Percentiles rank a stretch among this genome's conserved stretches.
These are phyloP conservation scores for Sequoia sempervirens DNA, from an alignment of 75 land plant species.

Conservation along the genomic window DNA sequence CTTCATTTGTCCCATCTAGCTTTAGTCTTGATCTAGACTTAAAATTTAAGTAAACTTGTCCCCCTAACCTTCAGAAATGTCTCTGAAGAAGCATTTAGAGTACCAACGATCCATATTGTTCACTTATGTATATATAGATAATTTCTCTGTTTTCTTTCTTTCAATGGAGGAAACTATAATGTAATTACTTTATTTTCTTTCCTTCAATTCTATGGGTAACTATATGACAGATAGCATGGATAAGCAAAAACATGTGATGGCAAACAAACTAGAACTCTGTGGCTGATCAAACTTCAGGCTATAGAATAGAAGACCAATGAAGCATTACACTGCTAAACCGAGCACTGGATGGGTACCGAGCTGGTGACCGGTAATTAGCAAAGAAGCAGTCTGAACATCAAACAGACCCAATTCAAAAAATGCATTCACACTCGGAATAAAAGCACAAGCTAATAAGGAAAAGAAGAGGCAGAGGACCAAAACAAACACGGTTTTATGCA, in stretches of 20 bases:
- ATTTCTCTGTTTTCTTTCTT: too few species aligned
- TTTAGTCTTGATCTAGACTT: background rate
- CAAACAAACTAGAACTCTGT: background rate
- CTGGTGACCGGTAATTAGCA: background rate
- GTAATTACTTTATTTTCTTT: background rate
- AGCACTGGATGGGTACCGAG: background rate
- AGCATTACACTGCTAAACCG: background rate
- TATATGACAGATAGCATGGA: background rate
- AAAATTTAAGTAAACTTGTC: background rate
- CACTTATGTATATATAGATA: too few species aligned
- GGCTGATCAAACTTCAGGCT: background rate
- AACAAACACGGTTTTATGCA: background rate
- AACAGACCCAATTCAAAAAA: conserved; percentile 1
- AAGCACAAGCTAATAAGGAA: background rate
- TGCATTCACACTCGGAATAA: background rate
- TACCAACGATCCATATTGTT: too few species aligned
- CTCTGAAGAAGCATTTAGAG: background rate
- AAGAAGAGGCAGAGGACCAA: background rate
- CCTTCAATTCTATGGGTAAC: background rate
- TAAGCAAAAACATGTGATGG: background rate
- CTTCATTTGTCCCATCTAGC: background rate
- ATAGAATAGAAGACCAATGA: background rate
- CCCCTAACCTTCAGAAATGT: background rate
- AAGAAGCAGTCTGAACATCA: background rate
- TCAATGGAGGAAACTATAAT: too few species aligned